Evolutionary conservation across 1,284 basidiomycete species (phyloP), one percentile per base, ranked within the genome.

Genomic region (Filobasidium uniguttulatum): DNA sequence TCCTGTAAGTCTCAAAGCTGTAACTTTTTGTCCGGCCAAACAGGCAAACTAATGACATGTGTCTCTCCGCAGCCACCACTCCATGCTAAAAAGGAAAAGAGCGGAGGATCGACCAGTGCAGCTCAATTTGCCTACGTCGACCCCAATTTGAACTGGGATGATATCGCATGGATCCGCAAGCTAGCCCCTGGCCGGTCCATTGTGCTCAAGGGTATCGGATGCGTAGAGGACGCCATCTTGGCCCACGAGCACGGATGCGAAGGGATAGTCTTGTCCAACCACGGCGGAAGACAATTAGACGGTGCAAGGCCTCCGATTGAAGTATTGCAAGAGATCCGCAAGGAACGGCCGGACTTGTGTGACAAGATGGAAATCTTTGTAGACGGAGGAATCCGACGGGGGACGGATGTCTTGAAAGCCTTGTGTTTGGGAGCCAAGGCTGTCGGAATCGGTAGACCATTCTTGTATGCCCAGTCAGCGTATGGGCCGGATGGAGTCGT

Each of bases 371-470:
- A 68, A 79, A 84, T 96, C 14, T 91, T 85, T 59, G 79, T 93
- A 50, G 90, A 96, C 63, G 90, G 90, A 14, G 90, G 89, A 3
- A 73, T 89, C 29, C 74, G 76, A 48, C 76, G 90, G 37, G 90
- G 90, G 20, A 89, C 85, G 75, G 88, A 91, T 65, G 81, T 93
- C 7, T 70, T 96, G 48, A 96, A 96, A 68, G 88, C 89, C 0
- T 69, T 96, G 2, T 91, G 87, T 57, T 73, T 96, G 23, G 91
- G 90, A 33, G 91, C 90, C 1, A 83, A 73, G 56, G 88, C 85
- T 3, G 88, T 93, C 5, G 90, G 91, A 1, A 72, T 96, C 22
- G 90, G 90, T 0, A 77, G 90, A 25, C 77, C 84, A 1, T 90
- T 93, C 73, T 72, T 94, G n/a, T 91, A 84, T 60, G 86, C 85